These are phyloP conservation scores for Ceratocystis lukuohia DNA, from an alignment of 2,329 filamentous ascomycete genomes.

Conservation along the genomic window DNA sequence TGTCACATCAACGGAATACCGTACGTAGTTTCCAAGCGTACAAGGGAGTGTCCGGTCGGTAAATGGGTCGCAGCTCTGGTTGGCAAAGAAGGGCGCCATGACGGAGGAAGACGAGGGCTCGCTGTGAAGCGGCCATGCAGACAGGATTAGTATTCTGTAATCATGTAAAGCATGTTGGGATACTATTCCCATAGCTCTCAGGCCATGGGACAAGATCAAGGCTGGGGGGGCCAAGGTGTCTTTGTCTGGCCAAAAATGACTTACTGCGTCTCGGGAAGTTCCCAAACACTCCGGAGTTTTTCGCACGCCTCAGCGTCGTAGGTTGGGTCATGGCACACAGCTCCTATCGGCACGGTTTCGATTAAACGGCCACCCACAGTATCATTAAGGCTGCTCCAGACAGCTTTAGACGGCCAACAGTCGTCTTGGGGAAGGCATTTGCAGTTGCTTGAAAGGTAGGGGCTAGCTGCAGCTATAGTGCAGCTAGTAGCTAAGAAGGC, in stretches of 20 bases:
- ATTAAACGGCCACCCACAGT: constrained; percentile 39
- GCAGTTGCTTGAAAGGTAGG: constrained; percentile 24
- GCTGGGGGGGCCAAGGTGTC: too few relatives aligned
- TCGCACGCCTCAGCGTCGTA: constrained; percentile 35
- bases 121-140: constrained; percentile 21
- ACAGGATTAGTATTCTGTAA: too few relatives aligned
- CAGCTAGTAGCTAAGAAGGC: constrained; percentile 1
- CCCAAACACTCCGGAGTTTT: constrained; percentile 28
- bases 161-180: too few relatives aligned
- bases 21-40: constrained; percentile 32
- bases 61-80: constrained; percentile 30
- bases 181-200: too few relatives aligned
- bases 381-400: constrained; percentile 39
- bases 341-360: constrained; percentile 38
- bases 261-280: constrained; percentile 27
- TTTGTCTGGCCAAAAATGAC: constrained; percentile 10
- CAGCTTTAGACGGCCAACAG: constrained; percentile 36
- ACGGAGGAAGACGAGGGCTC: constrained; percentile 29
- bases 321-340: constrained; percentile 36
- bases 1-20: constrained; percentile 29
- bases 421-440: constrained; percentile 38
- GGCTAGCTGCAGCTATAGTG: neutral
- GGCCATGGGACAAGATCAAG: too few relatives aligned
- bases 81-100: constrained; percentile 30
- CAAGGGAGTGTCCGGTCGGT: constrained; percentile 29